phyloP scores from a whole-genome alignment of 2,329 filamentous ascomycete species.

The Aspergillus ibericus region DNA sequence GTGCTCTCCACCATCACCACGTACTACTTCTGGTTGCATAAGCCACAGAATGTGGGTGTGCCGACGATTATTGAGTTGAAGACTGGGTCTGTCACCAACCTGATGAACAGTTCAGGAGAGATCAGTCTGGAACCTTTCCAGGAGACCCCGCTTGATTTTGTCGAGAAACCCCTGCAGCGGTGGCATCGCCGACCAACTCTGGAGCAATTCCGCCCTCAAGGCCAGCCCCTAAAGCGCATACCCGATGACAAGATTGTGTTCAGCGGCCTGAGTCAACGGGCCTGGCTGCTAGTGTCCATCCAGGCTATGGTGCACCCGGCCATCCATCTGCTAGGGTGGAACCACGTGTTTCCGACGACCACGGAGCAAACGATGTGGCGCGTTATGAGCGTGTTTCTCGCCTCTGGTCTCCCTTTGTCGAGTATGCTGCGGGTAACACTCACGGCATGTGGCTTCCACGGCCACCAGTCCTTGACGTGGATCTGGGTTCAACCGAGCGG shows the following conservation, averaged over 20 bases:
- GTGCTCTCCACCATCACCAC: constrained; percentile 2
- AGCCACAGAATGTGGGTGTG: constrained; percentile 4
- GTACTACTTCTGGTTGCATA: constrained; percentile 7
- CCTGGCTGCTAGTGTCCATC: neutral
- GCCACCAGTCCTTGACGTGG: neutral
- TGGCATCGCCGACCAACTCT: neutral
- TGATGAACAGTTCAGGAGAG: neutral
- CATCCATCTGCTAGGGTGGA: constrained; percentile 3
- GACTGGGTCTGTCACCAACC: neutral
- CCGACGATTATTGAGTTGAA: neutral
- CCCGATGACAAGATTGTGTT: constrained; percentile 1
- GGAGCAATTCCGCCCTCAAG: neutral
- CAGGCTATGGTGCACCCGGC: constrained; percentile 3
- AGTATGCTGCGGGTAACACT: neutral
- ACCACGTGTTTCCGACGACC: constrained; percentile 3
- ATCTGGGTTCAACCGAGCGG: neutral
- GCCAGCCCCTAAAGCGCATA: neutral
- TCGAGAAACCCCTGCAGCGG: neutral
- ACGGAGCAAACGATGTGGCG: neutral
- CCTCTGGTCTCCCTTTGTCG: neutral
- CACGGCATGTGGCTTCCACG: neutral
- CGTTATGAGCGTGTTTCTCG: neutral
- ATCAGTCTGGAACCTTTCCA: neutral
- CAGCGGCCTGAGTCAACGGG: neutral
- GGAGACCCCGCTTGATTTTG: constrained; percentile 1